Conservation (phyloP, 495 filamentous ascomycete species). For the Tuber magnatum region DNA sequence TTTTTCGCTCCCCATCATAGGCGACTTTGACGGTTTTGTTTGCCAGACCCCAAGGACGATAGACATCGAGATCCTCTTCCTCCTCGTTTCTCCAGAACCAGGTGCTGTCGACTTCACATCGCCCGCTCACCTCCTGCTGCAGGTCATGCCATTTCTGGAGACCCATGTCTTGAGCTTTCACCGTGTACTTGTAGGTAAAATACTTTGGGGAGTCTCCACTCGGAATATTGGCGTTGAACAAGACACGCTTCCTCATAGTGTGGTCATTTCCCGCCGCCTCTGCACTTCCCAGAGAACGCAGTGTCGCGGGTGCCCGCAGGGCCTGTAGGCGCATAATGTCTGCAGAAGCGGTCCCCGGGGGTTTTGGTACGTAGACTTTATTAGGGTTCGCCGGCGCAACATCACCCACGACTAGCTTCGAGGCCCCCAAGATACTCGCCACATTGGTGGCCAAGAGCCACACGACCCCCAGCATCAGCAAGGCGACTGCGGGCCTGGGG, state of each 20-base stretch:
- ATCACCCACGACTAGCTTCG: background rate
- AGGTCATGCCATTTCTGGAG: conserved; percentile 1
- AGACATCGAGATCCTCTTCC: background rate
- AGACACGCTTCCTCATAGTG: background rate
- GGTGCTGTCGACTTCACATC: background rate
- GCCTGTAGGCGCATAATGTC: background rate
- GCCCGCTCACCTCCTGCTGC: background rate
- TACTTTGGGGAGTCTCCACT: background rate
- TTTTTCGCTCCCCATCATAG: conserved; percentile 1
- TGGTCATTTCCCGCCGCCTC: background rate
- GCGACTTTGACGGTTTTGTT: background rate
- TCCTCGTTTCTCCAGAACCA: background rate
- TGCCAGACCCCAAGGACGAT: background rate
- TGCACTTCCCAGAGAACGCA: background rate
- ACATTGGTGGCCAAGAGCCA: background rate
- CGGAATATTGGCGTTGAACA: background rate
- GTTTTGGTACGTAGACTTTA: background rate
- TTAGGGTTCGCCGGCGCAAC: background rate
- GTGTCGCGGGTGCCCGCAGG: background rate
- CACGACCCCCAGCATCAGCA: background rate
- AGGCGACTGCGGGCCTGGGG: background rate
- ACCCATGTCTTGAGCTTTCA: background rate
- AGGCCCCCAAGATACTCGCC: background rate
- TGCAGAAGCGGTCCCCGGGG: background rate
- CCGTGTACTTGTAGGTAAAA: background rate